Conservation (phyloP, 2,329 filamentous ascomycete genomes). For the Colletotrichum sp. region DNA sequence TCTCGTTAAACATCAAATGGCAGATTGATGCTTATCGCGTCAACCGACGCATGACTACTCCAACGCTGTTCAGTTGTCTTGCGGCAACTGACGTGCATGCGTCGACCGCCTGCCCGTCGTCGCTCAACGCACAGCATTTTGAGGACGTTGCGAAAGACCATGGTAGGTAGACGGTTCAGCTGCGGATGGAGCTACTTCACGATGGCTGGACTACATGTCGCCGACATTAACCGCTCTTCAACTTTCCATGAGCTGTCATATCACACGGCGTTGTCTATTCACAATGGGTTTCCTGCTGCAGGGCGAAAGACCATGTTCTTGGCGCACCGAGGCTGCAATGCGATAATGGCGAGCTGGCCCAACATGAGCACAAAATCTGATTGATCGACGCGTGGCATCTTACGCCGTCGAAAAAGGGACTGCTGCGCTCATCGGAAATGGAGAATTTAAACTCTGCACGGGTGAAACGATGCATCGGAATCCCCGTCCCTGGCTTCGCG, state of each 20-base stretch:
- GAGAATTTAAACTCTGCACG: slow-evolving; percentile 13
- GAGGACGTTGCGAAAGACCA: neutral
- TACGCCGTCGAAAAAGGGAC: neutral
- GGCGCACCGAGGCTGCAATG: neutral
- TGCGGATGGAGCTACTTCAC: neutral
- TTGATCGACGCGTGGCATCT: neutral
- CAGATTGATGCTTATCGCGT: neutral
- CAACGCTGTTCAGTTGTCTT: neutral
- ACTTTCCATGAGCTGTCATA: neutral
- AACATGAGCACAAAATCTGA: neutral
- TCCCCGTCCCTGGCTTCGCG: slow-evolving; percentile 18
- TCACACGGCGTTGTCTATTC: neutral
- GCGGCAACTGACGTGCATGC: neutral
- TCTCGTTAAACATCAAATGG: neutral
- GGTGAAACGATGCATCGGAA: slow-evolving; percentile 20
- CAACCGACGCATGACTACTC: neutral
- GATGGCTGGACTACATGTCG: neutral
- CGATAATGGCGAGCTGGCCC: neutral
- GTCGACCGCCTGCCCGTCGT: neutral
- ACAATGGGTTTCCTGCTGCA: neutral
- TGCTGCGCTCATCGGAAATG: neutral
- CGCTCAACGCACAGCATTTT: neutral
- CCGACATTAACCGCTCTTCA: neutral
- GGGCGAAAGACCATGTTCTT: neutral
- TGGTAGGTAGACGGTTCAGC: neutral